Base-by-base conservation (phyloP, 2,329 filamentous ascomycete species). In the Pseudovirgaria hyperparasitica region DNA sequence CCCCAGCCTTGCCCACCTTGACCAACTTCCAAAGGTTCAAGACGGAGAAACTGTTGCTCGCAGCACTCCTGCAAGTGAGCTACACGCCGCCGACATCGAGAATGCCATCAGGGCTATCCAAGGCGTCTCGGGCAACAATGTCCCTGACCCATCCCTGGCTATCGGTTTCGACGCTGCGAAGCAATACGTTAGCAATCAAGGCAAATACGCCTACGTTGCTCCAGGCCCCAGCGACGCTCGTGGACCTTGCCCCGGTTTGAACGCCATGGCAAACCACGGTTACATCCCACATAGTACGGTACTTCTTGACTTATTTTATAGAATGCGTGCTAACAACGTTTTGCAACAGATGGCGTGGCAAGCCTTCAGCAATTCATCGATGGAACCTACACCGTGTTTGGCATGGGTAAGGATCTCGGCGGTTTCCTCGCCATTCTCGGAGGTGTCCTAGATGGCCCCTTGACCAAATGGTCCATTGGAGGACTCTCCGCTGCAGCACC, bases 251-350 rank as follows among this genome's bases (percentile, higher is more conserved):
- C 55, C 54, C 3, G 49, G 52, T 26, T 40, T 58, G 11, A 59
- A 58, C 37, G 42, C 50, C 2, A 39, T 58, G 9, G 55, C 55
- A 16, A 59, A 59, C 34, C 49, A 58, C 31, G 46, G 48, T 15
- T 56, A 6, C 9, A 23, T 8, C 6, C 16, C 16, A 6, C n/a
- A 12, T 7, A 23, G 12, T 14, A 23, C 19, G 7, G 8, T 7
- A 23, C n/a, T 19, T 8, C 9, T 16, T 19, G 10, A 9, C 16
- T 19, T 19, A 10, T 8, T 9, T 19, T 10, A 18, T 12, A 9
- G 24, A 23, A 8, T 13, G 24, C 23, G 14, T 12, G 9, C 15
- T 19, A 7, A 8, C 8, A 6, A 56, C 33, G 40, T 60, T 13
- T 55, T 55, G 6, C 52, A 50, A n/a, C n/a, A 23, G 41, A 52